Evolutionary conservation across 495 filamentous ascomycete species (phyloP).

Genomic region (Chaetomium cochliodes): DNA sequence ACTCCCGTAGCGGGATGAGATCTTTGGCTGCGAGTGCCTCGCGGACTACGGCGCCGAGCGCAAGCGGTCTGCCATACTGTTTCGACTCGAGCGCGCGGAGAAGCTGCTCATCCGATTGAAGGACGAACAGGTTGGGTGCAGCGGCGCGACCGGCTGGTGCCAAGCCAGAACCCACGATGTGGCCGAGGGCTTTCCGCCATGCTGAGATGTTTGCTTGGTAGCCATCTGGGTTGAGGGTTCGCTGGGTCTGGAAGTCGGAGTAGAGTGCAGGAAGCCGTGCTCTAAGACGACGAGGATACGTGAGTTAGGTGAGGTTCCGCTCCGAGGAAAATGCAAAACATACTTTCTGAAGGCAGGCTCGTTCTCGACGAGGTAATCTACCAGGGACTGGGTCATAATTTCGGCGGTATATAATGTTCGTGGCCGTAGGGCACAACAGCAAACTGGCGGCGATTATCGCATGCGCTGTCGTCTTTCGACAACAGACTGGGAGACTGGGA

Average conservation of each 20-base stretch:
- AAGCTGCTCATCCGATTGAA: conserved; percentile 68
- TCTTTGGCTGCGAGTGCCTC: conserved; percentile 68
- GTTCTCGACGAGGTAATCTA: conserved; percentile 48
- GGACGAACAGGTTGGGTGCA: conserved; percentile 53
- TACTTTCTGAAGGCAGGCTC: conserved; percentile 49
- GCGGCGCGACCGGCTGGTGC: conserved; percentile 31
- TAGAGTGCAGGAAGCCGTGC: conserved; percentile 88
- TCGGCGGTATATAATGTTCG: too few species aligned
- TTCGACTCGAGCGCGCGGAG: conserved; percentile 67
- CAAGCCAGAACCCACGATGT: conserved; percentile 63
- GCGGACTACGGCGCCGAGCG: conserved; percentile 72
- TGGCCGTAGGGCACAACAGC: background rate
- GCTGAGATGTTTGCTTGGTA: conserved; percentile 81
- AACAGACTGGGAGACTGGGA: background rate
- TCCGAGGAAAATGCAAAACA: conserved; percentile 2
- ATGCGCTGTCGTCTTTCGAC: background rate
- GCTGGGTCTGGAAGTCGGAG: conserved; percentile 82
- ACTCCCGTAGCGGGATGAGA: conserved; percentile 66
- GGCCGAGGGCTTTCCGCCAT: conserved; percentile 73
- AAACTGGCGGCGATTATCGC: background rate
- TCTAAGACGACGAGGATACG: conserved; percentile 42
- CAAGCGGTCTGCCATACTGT: conserved; percentile 82
- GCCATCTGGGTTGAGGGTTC: conserved; percentile 82
- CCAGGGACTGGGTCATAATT: conserved; percentile 29
- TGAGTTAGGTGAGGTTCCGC: conserved; percentile 10